phyloP scores from a whole-genome alignment of 148 eudicot species.

The Euryodendron excelsum region DNA sequence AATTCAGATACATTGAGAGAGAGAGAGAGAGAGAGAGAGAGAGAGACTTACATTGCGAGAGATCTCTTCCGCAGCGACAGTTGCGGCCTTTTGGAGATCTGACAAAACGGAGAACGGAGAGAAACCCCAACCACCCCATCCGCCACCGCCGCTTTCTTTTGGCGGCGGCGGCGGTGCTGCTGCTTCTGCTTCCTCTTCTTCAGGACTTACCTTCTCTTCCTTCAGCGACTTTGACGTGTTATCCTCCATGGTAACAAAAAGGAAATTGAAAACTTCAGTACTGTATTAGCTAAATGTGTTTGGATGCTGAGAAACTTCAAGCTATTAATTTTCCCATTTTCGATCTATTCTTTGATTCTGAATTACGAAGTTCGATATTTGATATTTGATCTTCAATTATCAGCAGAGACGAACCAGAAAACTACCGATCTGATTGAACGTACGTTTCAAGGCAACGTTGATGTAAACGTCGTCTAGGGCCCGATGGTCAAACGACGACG shows the following conservation, averaged over 20 bases:
- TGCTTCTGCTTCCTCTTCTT: slow-evolving; percentile 20
- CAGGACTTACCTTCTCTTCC: slow-evolving; percentile 20
- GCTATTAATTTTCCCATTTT: background rate
- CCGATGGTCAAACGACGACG: no score
- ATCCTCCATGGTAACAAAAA: slow-evolving; percentile 20
- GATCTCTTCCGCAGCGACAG: slow-evolving; percentile 87
- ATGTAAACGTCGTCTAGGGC: background rate
- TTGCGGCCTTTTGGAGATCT: slow-evolving; percentile 90
- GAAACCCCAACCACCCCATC: slow-evolving; percentile 97
- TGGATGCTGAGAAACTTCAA: background rate
- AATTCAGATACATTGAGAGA: background rate
- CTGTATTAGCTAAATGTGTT: background rate
- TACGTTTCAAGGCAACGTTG: background rate
- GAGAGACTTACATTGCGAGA: slow-evolving; percentile 72
- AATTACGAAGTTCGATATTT: background rate
- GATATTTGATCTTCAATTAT: background rate
- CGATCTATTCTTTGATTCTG: background rate
- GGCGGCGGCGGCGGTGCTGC: slow-evolving; percentile 3
- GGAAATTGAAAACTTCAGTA: background rate
- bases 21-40: background rate
- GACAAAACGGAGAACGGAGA: slow-evolving; percentile 71
- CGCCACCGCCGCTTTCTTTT: slow-evolving; percentile 49
- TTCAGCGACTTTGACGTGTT: slow-evolving; percentile 13
- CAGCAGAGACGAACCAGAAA: background rate
- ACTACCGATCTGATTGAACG: background rate